A percentile compares a stretch with the other conserved stretches of the same genome.
Conservation (phyloP, 345 rosid species). For the Brassica nigra region DNA sequence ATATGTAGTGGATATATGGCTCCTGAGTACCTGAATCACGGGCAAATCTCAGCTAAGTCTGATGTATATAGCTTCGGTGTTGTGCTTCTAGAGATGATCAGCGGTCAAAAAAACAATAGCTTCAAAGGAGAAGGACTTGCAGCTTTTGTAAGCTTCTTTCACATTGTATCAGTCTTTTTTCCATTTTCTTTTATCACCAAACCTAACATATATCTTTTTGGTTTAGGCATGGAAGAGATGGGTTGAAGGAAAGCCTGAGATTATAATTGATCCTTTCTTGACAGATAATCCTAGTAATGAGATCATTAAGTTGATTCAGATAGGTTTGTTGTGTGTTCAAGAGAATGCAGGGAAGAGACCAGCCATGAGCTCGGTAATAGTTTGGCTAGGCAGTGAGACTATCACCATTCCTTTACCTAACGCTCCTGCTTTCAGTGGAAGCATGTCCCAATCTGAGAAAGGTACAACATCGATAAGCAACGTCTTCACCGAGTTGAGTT, state of each 20-base stretch:
- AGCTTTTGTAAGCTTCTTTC: background rate
- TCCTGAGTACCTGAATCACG: background rate
- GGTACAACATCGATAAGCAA: background rate
- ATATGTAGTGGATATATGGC: background rate
- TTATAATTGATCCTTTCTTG: background rate
- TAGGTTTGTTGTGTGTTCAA: background rate
- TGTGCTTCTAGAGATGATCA: background rate
- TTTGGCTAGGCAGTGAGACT: constrained; percentile 1
- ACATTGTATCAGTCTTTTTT: background rate
- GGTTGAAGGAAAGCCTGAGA: background rate
- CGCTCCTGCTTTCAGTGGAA: background rate
- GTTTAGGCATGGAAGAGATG: background rate
- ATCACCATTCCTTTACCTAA: background rate
- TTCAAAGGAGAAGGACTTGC: constrained; percentile 1
- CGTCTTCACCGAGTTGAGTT: background rate
- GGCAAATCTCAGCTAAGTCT: background rate
- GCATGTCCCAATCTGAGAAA: background rate
- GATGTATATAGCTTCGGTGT: background rate
- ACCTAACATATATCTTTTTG: background rate
- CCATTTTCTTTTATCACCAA: background rate
- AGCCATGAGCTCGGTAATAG: background rate
- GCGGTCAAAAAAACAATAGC: background rate
- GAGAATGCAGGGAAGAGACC: background rate
- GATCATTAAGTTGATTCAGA: background rate
- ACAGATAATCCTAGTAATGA: background rate